Percentiles rank a stretch among this genome's conserved stretches.
These are phyloP conservation scores for Senecio squalidus DNA, from an alignment of 140 eudicot genomes.

Conservation along the genomic window DNA sequence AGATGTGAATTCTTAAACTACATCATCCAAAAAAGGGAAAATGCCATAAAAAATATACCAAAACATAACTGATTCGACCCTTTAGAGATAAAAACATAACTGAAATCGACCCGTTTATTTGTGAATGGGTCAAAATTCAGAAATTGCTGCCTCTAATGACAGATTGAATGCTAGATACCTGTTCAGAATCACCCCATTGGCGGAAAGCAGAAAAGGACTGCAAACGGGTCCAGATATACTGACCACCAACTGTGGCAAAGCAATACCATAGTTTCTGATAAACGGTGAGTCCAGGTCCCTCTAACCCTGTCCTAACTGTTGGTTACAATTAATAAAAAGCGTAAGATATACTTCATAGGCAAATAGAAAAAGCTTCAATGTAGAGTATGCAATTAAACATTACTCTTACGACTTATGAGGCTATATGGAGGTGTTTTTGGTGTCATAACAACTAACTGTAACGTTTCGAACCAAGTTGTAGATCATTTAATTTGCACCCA, in stretches of 20 bases:
- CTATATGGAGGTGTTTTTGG: neutral
- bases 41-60: too few relatives aligned
- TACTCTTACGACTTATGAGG: too few relatives aligned
- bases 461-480: neutral
- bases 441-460: neutral
- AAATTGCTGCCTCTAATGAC: too few relatives aligned
- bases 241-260: slow-evolving; percentile 91
- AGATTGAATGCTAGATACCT: slow-evolving; percentile 46
- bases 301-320: slow-evolving; percentile 89
- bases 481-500: neutral
- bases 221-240: slow-evolving; percentile 84
- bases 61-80: too few relatives aligned
- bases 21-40: too few relatives aligned
- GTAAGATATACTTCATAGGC: neutral
- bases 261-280: slow-evolving; percentile 90
- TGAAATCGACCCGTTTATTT: too few relatives aligned
- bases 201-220: slow-evolving; percentile 93
- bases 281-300: slow-evolving; percentile 94
- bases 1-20: neutral
- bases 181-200: slow-evolving; percentile 95
- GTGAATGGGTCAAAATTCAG: too few relatives aligned
- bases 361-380: neutral
- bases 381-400: neutral
- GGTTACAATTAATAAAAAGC: slow-evolving; percentile 11
- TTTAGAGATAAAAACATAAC: too few relatives aligned